A percentile compares a stretch with the other conserved stretches of the same genome.
These are phyloP conservation scores for Epichloe glyceriae DNA, from an alignment of 2,329 filamentous ascomycete species.

Conservation along the genomic window DNA sequence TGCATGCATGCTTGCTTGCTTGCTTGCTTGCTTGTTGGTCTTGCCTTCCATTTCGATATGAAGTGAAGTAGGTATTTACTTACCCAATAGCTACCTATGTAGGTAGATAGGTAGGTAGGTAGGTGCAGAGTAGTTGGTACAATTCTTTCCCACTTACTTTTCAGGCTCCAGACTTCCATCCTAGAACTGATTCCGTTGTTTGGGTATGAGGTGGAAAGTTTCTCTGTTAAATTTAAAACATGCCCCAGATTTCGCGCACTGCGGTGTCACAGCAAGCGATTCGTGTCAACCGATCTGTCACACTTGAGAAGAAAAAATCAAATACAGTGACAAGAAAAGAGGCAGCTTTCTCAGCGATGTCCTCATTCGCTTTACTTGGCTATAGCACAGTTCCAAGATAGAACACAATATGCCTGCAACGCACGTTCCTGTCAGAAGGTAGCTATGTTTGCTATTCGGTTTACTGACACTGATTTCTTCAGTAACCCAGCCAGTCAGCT, in stretches of 20 bases:
- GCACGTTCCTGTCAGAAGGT: neutral
- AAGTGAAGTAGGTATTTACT: neutral
- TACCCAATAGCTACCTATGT: no score
- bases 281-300: neutral
- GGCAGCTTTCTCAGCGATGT: neutral
- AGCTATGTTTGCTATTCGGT: neutral
- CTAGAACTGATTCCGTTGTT: neutral
- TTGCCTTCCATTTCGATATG: neutral
- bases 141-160: neutral
- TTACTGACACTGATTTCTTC: neutral
- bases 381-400: no score
- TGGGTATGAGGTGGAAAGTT: neutral
- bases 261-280: neutral
- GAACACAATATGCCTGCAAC: neutral
- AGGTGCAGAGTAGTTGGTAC: neutral
- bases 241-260: neutral
- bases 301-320: neutral
- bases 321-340: no score
- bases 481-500: constrained; percentile 10
- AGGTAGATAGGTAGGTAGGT: neutral
- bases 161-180: neutral
- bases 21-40: neutral
- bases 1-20: no score
- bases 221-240: neutral
- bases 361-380: neutral